phyloP scores from a whole-genome alignment of 495 filamentous ascomycete genomes.

The Hypoxylon trugodes region DNA sequence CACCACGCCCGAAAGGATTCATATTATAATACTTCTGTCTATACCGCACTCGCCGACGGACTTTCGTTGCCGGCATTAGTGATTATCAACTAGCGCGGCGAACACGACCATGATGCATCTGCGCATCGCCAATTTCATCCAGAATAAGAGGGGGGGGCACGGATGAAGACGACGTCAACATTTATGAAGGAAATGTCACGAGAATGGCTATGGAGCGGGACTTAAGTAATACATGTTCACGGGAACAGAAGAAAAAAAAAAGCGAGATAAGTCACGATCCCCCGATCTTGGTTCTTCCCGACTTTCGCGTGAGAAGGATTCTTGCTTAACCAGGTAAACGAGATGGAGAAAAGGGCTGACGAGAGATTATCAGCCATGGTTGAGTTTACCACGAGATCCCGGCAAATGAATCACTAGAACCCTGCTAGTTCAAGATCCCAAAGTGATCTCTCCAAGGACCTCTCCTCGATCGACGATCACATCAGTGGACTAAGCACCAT shows the following conservation, averaged over 20 bases:
- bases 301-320: conserved; percentile 20
- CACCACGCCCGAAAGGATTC: conserved; percentile 17
- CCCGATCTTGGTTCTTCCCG: conserved; percentile 25
- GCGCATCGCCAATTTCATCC: conserved; percentile 1
- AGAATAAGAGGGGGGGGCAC: not conserved
- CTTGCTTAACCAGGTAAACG: conserved; percentile 28
- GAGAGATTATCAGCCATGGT: conserved; percentile 35
- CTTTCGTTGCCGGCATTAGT: conserved; percentile 39
- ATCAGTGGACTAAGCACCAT: conserved; percentile 25
- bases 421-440: conserved; percentile 36
- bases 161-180: conserved; percentile 11
- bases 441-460: conserved; percentile 39
- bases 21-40: conserved; percentile 22
- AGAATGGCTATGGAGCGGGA: conserved; percentile 2
- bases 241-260: conserved; percentile 19
- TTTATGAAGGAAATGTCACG: conserved; percentile 17
- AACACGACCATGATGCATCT: conserved; percentile 11
- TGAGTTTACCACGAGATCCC: conserved; percentile 16
- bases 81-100: conserved; percentile 9
- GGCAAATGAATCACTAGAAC: conserved; percentile 33
- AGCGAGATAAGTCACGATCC: conserved; percentile 22
- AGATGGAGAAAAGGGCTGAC: conserved; percentile 30
- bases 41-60: conserved; percentile 15
- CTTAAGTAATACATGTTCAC: conserved; percentile 1
- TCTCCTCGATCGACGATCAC: conserved; percentile 39